Base-by-base conservation (phyloP, 305 asterid species). In the Striga hermonthica region DNA sequence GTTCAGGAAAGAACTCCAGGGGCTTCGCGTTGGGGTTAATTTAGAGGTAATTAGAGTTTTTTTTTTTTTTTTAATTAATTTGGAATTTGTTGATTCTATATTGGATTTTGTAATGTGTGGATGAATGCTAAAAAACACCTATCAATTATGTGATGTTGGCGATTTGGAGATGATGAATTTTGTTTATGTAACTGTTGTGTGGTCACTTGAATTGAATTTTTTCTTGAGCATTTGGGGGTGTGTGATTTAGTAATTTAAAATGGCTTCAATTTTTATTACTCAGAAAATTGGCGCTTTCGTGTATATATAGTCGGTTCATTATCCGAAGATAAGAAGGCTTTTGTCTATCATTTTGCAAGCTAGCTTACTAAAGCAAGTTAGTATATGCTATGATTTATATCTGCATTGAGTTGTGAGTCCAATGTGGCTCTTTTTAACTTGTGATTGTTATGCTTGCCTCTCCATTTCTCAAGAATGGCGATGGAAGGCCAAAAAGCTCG, bases 21-120 rank as follows among this genome's bases (percentile, higher is more conserved):
- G 93, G 16, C 76, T 74, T 69, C 97, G 98, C 28, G 74, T 84
- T 49, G 98, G 98, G 64, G 79, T 89, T 72, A 92, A 92, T 73
- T 71, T 89, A 72, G 96, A 89, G 98, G 97, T 89, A 73, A 53
- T 43, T 22, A 35, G 31, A 22, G 31, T 22, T 22, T 22, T 66
- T 56, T 55, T 7, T 16, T 57, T 22, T 22, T 22, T 22, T 22
- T 22, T 22, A 0, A 1, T 22, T 22, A 22, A 22, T 22, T 22
- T 22, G 28, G 15, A n/a, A 43, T 61, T 57, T 44, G 39, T 37
- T 61, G 66, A 9, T 37, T 34, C 4, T 11, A 10, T 36, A 9
- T 28, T 37, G 11, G 22, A 36, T 3, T 3, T 35, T 58, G n/a
- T n/a, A 58, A 2, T 12, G 11, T 13, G 58, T 15, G 1, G 35